These are phyloP conservation scores for Sporothrix sp. DNA, from an alignment of 2,329 filamentous ascomycete genomes.

Conservation along the genomic window DNA sequence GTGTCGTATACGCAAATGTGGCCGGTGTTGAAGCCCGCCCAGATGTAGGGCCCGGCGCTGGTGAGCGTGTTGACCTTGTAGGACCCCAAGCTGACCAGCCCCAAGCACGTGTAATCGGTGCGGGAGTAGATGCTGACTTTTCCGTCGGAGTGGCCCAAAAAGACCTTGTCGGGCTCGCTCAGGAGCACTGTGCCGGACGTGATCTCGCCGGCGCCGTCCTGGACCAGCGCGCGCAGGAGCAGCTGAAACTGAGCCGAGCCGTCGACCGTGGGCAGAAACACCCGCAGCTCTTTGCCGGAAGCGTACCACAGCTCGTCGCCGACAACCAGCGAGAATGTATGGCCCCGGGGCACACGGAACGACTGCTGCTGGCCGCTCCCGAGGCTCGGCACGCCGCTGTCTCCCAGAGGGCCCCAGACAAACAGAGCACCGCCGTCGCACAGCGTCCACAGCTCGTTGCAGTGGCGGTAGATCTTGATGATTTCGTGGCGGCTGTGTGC, in stretches of 20 bases:
- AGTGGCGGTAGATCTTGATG: constrained; percentile 74
- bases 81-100: constrained; percentile 73
- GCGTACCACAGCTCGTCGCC: constrained; percentile 81
- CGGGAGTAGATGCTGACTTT: constrained; percentile 90
- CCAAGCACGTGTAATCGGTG: constrained; percentile 65
- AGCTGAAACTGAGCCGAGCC: constrained; percentile 66
- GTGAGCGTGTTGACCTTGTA: constrained; percentile 90
- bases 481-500: constrained; percentile 74
- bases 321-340: constrained; percentile 83
- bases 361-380: constrained; percentile 60
- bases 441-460: constrained; percentile 85
- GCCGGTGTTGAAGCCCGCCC: constrained; percentile 91
- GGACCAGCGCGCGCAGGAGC: constrained; percentile 57
- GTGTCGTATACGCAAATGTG: constrained; percentile 92
- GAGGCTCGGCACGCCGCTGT: constrained; percentile 58
- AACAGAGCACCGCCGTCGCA: constrained; percentile 82
- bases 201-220: constrained; percentile 72
- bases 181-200: constrained; percentile 71
- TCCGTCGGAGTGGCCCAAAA: constrained; percentile 85
- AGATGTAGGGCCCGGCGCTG: constrained; percentile 72
- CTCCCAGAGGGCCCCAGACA: constrained; percentile 71
- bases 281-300: constrained; percentile 72
- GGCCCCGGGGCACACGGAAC: constrained; percentile 68
- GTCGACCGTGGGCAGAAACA: constrained; percentile 66
- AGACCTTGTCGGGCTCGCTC: constrained; percentile 67